Percentiles rank a stretch among this genome's conserved stretches.
Evolutionary conservation across 495 filamentous ascomycete genomes (phyloP).

Genomic region (Rusavskia elegans): DNA sequence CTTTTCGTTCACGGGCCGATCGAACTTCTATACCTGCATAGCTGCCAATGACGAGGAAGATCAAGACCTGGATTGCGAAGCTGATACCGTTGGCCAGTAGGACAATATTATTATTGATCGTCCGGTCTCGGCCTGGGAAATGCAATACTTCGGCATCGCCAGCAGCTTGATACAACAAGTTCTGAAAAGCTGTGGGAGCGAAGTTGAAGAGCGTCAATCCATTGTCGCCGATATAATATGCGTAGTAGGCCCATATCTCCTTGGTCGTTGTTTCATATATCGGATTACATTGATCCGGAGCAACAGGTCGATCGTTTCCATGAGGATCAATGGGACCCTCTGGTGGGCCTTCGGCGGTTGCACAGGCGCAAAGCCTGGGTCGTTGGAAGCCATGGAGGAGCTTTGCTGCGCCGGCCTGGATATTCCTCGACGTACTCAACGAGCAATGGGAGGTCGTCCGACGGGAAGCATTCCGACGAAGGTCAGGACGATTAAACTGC

Average conservation of each 20-base stretch:
- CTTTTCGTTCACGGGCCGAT: neutral
- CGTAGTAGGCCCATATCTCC: constrained; percentile 53
- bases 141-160: constrained; percentile 28
- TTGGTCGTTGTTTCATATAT: constrained; percentile 32
- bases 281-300: constrained; percentile 34
- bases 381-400: constrained; percentile 11
- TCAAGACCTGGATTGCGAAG: constrained; percentile 44
- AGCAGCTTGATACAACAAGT: constrained; percentile 41
- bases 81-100: constrained; percentile 46
- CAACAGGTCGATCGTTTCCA: constrained; percentile 17
- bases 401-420: neutral
- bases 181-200: constrained; percentile 50
- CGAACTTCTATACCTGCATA: constrained; percentile 23
- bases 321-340: constrained; percentile 7
- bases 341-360: neutral
- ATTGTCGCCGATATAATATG: constrained; percentile 55
- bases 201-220: constrained; percentile 54
- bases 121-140: constrained; percentile 34
- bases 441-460: no score
- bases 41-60: constrained; percentile 43
- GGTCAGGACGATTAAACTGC: no score
- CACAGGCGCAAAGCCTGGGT: constrained; percentile 10
- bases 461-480: no score
- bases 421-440: no score
- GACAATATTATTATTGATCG: constrained; percentile 40